phyloP scores from a whole-genome alignment of 2,329 filamentous ascomycete genomes.

The Stachybotrys chartarum region DNA sequence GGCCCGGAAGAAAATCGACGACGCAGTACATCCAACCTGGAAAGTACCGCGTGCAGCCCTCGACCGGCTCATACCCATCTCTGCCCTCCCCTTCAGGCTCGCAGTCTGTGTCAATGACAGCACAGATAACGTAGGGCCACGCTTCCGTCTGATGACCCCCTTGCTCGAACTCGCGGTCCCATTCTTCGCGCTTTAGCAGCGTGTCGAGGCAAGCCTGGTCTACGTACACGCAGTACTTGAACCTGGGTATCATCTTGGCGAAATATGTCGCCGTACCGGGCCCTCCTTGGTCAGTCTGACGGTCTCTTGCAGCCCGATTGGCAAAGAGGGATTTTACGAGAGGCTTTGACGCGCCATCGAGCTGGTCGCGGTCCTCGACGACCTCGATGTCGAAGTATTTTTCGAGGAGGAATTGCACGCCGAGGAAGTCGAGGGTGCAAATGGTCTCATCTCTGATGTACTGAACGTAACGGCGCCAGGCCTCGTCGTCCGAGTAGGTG shows the following conservation, averaged over 20 bases:
- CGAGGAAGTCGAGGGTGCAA: background rate
- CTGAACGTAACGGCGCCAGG: slow-evolving; percentile 3
- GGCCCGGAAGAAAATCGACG: background rate
- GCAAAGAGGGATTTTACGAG: background rate
- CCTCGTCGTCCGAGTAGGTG: slow-evolving; percentile 7
- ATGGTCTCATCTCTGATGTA: background rate
- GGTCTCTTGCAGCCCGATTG: background rate
- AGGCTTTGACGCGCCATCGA: background rate
- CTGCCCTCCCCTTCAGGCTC: background rate
- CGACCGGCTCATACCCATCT: background rate
- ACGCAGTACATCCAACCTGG: background rate
- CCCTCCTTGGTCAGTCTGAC: background rate
- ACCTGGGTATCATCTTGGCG: background rate
- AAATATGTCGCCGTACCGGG: background rate
- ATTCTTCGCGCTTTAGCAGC: background rate
- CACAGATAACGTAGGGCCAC: background rate
- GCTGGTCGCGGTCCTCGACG: background rate
- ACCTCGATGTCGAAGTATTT: background rate
- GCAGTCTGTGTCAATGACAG: background rate
- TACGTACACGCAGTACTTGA: background rate
- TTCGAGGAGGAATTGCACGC: background rate
- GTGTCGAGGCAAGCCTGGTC: background rate
- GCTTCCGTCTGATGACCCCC: background rate
- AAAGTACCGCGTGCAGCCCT: background rate
- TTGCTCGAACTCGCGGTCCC: background rate